A percentile compares a stretch with the other conserved stretches of the same genome.
phyloP scores from a whole-genome alignment of 306 rosid species.

The Malus asiatica region DNA sequence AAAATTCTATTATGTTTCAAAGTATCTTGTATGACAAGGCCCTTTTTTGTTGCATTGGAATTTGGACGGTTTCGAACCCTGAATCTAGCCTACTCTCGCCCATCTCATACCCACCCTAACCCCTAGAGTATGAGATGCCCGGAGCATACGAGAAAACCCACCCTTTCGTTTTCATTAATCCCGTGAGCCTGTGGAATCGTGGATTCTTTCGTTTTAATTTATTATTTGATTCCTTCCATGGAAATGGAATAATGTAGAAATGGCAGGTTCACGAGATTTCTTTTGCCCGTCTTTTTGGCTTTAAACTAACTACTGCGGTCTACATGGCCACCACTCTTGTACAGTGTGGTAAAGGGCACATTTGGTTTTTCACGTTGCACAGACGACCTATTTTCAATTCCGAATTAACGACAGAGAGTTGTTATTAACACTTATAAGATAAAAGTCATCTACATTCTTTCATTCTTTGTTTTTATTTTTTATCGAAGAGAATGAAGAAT shows the following conservation, averaged over 20 bases:
- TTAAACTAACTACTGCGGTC: neutral
- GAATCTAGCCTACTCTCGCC: too few species aligned
- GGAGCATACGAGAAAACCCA: too few species aligned
- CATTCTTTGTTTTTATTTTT: too few species aligned
- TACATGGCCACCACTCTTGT: neutral
- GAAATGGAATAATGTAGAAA: neutral
- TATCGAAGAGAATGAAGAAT: too few species aligned
- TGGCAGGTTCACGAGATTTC: neutral
- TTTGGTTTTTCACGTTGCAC: neutral
- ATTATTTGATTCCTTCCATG: neutral
- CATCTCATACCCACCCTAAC: too few species aligned
- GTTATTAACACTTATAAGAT: neutral
- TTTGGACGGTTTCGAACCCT: too few species aligned
- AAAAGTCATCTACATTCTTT: too few species aligned
- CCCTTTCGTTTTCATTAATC: neutral
- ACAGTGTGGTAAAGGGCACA: neutral
- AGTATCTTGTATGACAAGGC: too few species aligned
- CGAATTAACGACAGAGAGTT: accelerated
- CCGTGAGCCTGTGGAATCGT: neutral
- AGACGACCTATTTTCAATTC: neutral
- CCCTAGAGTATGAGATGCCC: too few species aligned
- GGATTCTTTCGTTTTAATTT: neutral
- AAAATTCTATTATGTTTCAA: too few species aligned
- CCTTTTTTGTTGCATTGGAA: too few species aligned
- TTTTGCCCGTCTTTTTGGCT: neutral